Conservation (phyloP, 495 filamentous ascomycete species). For the Viridothelium virens region DNA sequence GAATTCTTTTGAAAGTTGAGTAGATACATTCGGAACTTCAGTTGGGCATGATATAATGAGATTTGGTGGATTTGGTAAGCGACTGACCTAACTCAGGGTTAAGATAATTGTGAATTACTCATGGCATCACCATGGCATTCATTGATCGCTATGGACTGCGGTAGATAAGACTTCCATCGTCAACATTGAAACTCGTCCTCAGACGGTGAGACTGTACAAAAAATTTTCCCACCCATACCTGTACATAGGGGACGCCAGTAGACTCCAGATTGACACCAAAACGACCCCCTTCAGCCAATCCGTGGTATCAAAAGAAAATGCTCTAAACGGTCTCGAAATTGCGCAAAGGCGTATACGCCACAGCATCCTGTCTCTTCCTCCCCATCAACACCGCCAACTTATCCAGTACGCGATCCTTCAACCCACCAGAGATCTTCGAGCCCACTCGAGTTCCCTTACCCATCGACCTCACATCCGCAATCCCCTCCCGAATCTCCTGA, state of each 20-base stretch:
- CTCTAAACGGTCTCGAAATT: slow-evolving; percentile 23
- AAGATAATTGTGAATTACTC: too few species aligned
- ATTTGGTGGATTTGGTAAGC: too few species aligned
- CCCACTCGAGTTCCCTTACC: slow-evolving; percentile 14
- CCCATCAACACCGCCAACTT: slow-evolving; percentile 13
- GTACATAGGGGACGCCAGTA: neutral
- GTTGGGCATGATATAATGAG: too few species aligned
- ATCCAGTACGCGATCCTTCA: slow-evolving; percentile 33
- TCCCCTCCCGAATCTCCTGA: slow-evolving; percentile 33
- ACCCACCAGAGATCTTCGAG: slow-evolving; percentile 24
- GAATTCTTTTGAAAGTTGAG: too few species aligned
- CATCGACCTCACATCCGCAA: slow-evolving; percentile 14
- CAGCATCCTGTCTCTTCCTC: slow-evolving; percentile 30
- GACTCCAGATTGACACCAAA: neutral
- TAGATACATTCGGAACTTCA: too few species aligned
- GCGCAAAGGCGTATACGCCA: slow-evolving; percentile 25
- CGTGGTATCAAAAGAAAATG: neutral
- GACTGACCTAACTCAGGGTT: too few species aligned
- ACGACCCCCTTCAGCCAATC: neutral
- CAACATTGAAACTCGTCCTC: too few species aligned
- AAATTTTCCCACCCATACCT: too few species aligned
- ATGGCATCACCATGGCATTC: too few species aligned
- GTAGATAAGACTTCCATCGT: too few species aligned
- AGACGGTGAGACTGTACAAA: too few species aligned
- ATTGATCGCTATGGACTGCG: too few species aligned